Evolutionary conservation across 495 filamentous ascomycete genomes (phyloP).

Genomic region (Podospora anserina): DNA sequence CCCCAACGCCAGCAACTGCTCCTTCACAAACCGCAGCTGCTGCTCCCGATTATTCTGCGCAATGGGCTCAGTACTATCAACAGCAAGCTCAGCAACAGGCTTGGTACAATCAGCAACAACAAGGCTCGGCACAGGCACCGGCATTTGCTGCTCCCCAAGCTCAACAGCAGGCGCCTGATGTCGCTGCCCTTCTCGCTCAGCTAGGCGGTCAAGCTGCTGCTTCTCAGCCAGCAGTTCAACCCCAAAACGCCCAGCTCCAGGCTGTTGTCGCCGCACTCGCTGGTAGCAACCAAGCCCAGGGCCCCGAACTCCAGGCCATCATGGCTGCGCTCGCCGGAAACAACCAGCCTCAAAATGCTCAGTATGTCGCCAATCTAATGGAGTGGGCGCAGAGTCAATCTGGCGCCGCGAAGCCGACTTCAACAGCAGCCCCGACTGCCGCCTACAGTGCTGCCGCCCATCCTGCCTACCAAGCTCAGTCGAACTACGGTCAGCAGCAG

Average conservation of each 20-base stretch:
- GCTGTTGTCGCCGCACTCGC: background rate
- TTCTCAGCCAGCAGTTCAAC: conserved; percentile 15
- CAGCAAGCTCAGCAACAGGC: conserved; percentile 29
- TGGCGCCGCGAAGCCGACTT: background rate
- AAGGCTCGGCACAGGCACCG: conserved; percentile 23
- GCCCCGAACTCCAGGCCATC: conserved; percentile 19
- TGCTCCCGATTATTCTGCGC: conserved; percentile 27
- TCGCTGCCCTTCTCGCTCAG: conserved; percentile 26
- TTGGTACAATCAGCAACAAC: conserved; percentile 30
- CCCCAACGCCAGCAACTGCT: conserved; percentile 2
- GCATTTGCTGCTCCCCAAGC: conserved; percentile 16
- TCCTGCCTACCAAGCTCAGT: background rate
- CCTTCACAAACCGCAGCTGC: conserved; percentile 15
- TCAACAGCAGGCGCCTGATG: conserved; percentile 20
- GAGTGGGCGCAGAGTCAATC: conserved; percentile 20
- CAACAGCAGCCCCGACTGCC: background rate
- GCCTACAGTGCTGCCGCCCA: conserved; percentile 6
- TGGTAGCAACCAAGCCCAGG: background rate
- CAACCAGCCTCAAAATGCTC: conserved; percentile 20
- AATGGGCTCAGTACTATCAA: conserved; percentile 35
- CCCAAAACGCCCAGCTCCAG: conserved; percentile 24
- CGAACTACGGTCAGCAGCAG: background rate
- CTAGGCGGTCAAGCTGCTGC: conserved; percentile 19
- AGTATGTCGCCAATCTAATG: conserved; percentile 27
- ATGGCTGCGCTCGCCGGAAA: conserved; percentile 20